phyloP scores from a whole-genome alignment of 2,329 filamentous ascomycete genomes.

The Neopestalotiopsis sp. region DNA sequence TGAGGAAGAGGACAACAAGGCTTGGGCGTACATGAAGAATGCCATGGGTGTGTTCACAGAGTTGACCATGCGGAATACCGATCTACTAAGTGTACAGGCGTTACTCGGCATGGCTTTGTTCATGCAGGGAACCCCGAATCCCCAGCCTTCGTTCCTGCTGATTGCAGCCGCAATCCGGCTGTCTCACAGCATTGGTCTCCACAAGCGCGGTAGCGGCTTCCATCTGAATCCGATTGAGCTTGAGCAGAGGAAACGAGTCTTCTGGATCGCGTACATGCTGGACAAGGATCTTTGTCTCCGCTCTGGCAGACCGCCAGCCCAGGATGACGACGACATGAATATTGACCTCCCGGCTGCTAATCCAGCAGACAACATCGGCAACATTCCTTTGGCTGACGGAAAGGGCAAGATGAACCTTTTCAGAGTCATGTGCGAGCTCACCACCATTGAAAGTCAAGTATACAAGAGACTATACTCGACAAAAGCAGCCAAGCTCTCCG shows the following conservation, averaged over 20 bases:
- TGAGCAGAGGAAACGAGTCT: conserved; percentile 78
- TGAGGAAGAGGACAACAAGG: conserved; percentile 89
- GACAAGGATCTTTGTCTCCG: conserved; percentile 68
- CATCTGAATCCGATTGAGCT: conserved; percentile 93
- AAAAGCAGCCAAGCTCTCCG: conserved; percentile 87
- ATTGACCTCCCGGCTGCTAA: conserved; percentile 93
- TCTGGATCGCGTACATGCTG: conserved; percentile 71
- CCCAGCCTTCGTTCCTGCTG: conserved; percentile 90
- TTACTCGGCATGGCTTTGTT: conserved; percentile 93
- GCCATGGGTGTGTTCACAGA: conserved; percentile 93
- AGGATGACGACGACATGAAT: conserved; percentile 82
- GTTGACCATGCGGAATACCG: conserved; percentile 93
- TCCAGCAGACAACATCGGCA: conserved; percentile 90
- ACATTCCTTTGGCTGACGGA: conserved; percentile 87
- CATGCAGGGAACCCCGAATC: conserved; percentile 94
- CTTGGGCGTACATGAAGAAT: conserved; percentile 96
- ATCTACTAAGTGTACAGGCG: conserved; percentile 92
- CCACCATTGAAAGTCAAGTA: conserved; percentile 89
- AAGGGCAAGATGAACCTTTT: conserved; percentile 96
- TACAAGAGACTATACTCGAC: conserved; percentile 94
- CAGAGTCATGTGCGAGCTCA: conserved; percentile 88
- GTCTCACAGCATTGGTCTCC: conserved; percentile 91
- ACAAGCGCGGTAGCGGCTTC: conserved; percentile 92
- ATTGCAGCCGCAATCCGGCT: conserved; percentile 89
- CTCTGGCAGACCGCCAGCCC: conserved; percentile 64